Base-by-base conservation (phyloP, 129 eudicot genomes). In the Flaveria sonorensis region DNA sequence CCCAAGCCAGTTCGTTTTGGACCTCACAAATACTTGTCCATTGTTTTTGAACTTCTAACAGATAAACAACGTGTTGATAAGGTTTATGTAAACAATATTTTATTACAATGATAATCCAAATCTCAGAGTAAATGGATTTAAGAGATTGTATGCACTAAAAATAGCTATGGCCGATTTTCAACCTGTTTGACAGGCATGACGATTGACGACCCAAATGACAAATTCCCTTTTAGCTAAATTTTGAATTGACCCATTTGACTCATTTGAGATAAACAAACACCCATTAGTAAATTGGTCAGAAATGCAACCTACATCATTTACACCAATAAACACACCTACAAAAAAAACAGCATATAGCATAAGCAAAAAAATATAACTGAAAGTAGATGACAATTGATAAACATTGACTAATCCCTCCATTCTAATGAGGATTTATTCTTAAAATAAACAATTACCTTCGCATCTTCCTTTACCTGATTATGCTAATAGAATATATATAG, bases 391-490 rank as follows among this genome's bases (percentile, higher is more conserved):
- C 61, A 42, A 56, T 55, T 55, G 39, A 57, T 70, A 28, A 70
- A 55, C 81, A 62, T 75, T 72, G 42, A 66, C 63, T 50, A 53
- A 78, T 28, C 45, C 26, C 19, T 26, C 63, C 46, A 71, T 63
- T 72, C 32, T 72, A 52, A 72, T 64, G 39, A 71, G 73, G 56
- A 79, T 51, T 79, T 79, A 71, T 79, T 79, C 78, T 71, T 21
- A 47, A 71, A 71, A 64, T 71, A 79, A 62, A 40, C 36, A 71
- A 48, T 48, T 71, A 65, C 4, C 73, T 79, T 62, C 62, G 83
- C 83, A 79, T 71, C 77, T 68, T 24, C 57, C 73, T 64, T 77
- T 55, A 56, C 60, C 36, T 71, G 65, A 40, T 79, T 79, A 79
- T 79, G 72, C 82, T 60, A 18, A 60, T 57, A 50, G 77, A 70